phyloP scores from a whole-genome alignment of 2,329 filamentous ascomycete genomes.

The Diaporthe longicolla region DNA sequence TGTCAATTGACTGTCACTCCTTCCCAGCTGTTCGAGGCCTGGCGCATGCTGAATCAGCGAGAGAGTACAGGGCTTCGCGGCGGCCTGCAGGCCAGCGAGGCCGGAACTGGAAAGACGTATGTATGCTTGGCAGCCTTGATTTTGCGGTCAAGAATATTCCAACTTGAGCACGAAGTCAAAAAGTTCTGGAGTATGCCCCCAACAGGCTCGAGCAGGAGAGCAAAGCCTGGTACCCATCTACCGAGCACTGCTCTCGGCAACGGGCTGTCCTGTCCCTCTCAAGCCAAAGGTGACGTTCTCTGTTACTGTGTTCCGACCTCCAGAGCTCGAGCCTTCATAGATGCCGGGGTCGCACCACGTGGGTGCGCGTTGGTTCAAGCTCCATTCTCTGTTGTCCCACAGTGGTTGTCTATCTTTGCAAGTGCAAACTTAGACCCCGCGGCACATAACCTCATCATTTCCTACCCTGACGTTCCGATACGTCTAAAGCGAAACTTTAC shows the following conservation, averaged over 20 bases:
- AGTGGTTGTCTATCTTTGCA: background rate
- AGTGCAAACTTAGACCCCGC: background rate
- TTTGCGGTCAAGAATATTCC: fast-evolving
- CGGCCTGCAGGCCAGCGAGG: background rate
- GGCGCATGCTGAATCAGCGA: background rate
- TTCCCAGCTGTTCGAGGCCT: background rate
- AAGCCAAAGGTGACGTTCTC: fast-evolving
- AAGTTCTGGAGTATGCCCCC: background rate
- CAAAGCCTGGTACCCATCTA: background rate
- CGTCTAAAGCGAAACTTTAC: background rate
- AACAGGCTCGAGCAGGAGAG: too few relatives aligned
- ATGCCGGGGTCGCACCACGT: background rate
- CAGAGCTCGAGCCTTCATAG: background rate
- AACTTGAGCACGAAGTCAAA: background rate
- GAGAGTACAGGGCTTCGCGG: background rate
- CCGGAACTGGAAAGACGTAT: fast-evolving
- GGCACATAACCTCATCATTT: background rate
- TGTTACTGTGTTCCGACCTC: background rate
- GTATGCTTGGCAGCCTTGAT: fast-evolving
- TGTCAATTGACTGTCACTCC: background rate
- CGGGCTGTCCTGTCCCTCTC: background rate
- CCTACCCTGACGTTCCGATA: background rate
- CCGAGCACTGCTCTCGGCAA: background rate
- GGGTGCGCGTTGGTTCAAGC: background rate
- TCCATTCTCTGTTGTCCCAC: background rate